Evolutionary conservation across 2,329 filamentous ascomycete genomes (phyloP), one percentile per base, ranked within the genome.

Genomic region (Lachnellula hyalina): DNA sequence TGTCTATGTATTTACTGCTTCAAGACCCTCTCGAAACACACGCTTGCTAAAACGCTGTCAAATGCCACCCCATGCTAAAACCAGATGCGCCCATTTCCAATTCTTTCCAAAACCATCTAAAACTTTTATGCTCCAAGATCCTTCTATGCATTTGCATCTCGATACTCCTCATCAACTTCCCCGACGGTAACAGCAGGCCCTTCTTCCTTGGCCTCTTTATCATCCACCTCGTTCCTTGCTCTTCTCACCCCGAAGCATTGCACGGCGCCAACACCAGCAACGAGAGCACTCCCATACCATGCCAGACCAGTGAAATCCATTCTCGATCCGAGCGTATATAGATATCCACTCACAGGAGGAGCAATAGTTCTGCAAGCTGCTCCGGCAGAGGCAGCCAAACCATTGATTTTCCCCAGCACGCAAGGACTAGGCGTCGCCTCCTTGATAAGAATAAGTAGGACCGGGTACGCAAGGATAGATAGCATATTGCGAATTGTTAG

Each of bases 361-460:
- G 85, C 83, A 11, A 87, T 72, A 70, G 87, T 89, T 53, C 86
- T 77, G 63, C 83, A 87, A 6, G 81, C 83, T 6, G 83, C 84
- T 25, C 83, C 83, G 2, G 82, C 83, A 54, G 82, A 85, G 49
- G 84, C 84, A 21, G 84, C 83, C 44, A 87, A 69, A 4, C 84
- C 84, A 57, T 87, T 87, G 62, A 87, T 80, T 62, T 78, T 83
- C 50, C 84, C 84, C 40, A 86, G 72, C 6, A 83, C 77, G 42
- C 73, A 73, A 6, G 75, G 71, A 34, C 74, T 77, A 2, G 83
- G 82, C 0, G 82, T 84, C 1, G 82, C 81, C 64, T 86, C 81
- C 70, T 87, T 87, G 74, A 87, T 80, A 34, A 86, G 73, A 61
- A 87, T 87, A 45, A 87, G 74, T 38, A 87, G 75, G 5, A 86